Percentiles rank a stretch among this genome's conserved stretches.
These are phyloP conservation scores for Trichopus zeylanicus DNA, from an alignment of 116 monocot genomes.

Conservation along the genomic window DNA sequence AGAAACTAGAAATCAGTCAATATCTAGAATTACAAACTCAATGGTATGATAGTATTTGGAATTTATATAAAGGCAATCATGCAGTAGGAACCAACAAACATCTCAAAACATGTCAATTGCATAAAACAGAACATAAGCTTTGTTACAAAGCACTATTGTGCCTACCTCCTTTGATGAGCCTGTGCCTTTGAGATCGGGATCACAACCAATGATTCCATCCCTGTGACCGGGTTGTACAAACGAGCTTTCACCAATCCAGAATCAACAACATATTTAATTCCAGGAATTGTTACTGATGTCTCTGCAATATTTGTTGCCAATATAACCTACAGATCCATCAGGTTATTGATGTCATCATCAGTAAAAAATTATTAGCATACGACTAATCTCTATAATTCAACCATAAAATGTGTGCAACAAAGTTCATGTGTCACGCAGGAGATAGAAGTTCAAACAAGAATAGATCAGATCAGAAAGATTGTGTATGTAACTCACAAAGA, in stretches of 20 bases:
- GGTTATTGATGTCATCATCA: neutral
- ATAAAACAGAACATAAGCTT: neutral
- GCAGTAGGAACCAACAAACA: neutral
- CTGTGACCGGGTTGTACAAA: conserved; percentile 73
- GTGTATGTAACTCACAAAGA: too few relatives aligned
- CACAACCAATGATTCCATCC: conserved; percentile 78
- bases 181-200: conserved; percentile 89
- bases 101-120: neutral
- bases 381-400: too few relatives aligned
- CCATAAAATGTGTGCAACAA: too few relatives aligned
- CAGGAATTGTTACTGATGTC: conserved; percentile 96
- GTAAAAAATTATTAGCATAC: too few relatives aligned
- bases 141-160: neutral
- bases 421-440: too few relatives aligned
- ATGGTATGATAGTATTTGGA: neutral
- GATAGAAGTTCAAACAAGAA: too few relatives aligned
- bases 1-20: neutral
- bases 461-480: too few relatives aligned
- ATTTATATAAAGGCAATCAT: neutral
- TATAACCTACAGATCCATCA: conserved; percentile 45
- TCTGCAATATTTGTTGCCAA: conserved; percentile 98
- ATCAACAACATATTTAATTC: conserved; percentile 95
- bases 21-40: too few relatives aligned
- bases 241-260: conserved; percentile 93
- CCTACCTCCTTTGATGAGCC: conserved; percentile 91